Base-by-base conservation (phyloP, 1,284 basidiomycete genomes). In the Chalciporus sp. region DNA sequence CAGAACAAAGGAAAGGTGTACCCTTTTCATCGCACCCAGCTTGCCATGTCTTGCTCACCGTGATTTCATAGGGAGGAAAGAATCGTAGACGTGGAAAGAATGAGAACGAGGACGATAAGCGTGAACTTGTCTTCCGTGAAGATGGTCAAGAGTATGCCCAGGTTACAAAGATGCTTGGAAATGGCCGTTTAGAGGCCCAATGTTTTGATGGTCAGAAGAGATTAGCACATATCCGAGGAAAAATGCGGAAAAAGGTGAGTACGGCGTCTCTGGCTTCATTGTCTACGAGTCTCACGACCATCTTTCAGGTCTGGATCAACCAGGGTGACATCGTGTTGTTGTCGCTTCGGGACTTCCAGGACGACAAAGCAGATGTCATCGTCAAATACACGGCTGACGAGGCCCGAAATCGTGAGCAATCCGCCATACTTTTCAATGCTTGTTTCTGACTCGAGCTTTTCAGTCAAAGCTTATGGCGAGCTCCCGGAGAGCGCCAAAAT, bases 121-220 rank as follows among this genome's bases (percentile, higher is more conserved):
- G 97, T 67, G 97, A 99, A 75, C 85, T 99, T 47, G 94, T 98
- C 47, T 98, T 99, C 84, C 92, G 94, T 69, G 96, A 99, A 74
- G 97, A 99, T 69, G 96, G 96, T 14, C 97, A 99, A 77, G 95
- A 99, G 74, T 99, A 99, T 73, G 97, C 95, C 19, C 97, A 99
- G 74, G 97, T 99, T 42, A 88, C 81, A 51, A 98, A 98, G 80
- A 99, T 99, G 97, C 83, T 99, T 50, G 97, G 97, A 51, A 99
- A 99, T 72, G 97, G 97, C 41, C 88, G 96, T 46, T 76, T 99
- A 58, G 96, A 98, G 77, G 96, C 96, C 6, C 88, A 92, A 68
- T 98, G 97, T 78, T 98, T 99, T 69, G 97, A 99, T 74, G 96
- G 97, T 49, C 95, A 97, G 81, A 98, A 98, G 77, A 83, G 96